These are phyloP conservation scores for Abelmoschus esculentus DNA, from an alignment of 345 rosid species.

Conservation along the genomic window DNA sequence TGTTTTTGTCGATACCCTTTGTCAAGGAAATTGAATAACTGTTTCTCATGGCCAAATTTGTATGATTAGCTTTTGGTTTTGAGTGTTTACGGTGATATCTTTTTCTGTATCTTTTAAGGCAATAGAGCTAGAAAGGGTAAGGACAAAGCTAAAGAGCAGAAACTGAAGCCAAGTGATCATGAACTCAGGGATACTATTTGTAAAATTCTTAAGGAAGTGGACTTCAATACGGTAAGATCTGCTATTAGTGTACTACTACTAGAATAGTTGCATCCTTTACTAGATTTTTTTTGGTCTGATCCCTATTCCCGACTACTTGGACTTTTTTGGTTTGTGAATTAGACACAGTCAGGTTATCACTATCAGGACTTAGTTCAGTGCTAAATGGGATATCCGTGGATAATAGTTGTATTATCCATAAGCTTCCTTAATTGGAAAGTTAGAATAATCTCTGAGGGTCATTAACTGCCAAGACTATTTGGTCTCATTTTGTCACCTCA, in stretches of 20 bases:
- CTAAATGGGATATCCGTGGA: background rate
- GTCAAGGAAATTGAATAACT: background rate
- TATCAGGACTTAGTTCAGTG: constrained; percentile 1
- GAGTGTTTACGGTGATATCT: background rate
- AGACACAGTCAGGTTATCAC: background rate
- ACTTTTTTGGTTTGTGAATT: background rate
- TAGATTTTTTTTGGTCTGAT: background rate
- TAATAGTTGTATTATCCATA: background rate
- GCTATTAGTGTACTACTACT: constrained; percentile 1
- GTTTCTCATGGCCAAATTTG: background rate
- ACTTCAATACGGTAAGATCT: constrained; percentile 19
- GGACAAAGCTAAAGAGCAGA: constrained; percentile 43
- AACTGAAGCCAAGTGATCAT: constrained; percentile 38
- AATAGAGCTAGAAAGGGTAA: constrained; percentile 52
- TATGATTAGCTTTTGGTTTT: background rate
- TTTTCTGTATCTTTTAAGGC: constrained; percentile 27
- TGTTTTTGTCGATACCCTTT: background rate
- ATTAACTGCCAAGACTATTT: no score
- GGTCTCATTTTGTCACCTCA: background rate
- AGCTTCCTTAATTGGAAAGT: background rate
- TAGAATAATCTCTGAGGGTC: background rate
- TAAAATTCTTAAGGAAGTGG: constrained; percentile 5
- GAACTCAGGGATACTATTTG: constrained; percentile 52
- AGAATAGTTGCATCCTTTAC: background rate
- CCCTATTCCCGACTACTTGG: background rate